These are phyloP conservation scores for Candida berthetii DNA, from an alignment of 805 yeast genomes.

Conservation along the genomic window DNA sequence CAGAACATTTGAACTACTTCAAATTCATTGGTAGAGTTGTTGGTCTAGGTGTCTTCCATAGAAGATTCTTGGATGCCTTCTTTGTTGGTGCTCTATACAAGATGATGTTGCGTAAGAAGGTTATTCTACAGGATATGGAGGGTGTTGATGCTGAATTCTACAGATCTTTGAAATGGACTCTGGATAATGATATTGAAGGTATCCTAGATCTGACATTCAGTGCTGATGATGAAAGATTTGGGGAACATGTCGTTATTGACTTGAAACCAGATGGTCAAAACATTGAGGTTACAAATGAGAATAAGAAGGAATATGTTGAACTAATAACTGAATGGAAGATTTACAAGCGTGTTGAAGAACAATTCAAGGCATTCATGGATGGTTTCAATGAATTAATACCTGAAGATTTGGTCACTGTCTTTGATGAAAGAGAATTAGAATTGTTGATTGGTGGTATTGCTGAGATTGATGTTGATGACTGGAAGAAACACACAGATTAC, in stretches of 20 bases:
- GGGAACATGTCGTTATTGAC: slow-evolving; percentile 85
- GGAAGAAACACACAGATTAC: slow-evolving; percentile 99
- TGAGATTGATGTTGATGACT: slow-evolving; percentile 95
- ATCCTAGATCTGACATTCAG: slow-evolving; percentile 85
- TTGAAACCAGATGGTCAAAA: slow-evolving; percentile 84
- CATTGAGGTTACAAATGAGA: slow-evolving; percentile 90
- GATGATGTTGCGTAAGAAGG: slow-evolving; percentile 94
- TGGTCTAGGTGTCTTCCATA: slow-evolving; percentile 96
- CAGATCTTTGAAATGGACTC: slow-evolving; percentile 91
- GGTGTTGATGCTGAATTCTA: slow-evolving; percentile 98
- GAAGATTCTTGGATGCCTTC: slow-evolving; percentile 96
- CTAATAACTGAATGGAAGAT: slow-evolving; percentile 95
- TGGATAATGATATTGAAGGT: slow-evolving; percentile 89
- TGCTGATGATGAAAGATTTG: slow-evolving; percentile 89
- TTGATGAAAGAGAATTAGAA: slow-evolving; percentile 97
- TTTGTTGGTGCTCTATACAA: slow-evolving; percentile 97
- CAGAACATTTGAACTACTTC: slow-evolving; percentile 97
- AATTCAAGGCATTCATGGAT: slow-evolving; percentile 91
- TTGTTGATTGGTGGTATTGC: slow-evolving; percentile 96
- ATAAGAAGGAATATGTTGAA: slow-evolving; percentile 93
- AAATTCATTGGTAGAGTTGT: slow-evolving; percentile 98
- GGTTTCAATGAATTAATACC: slow-evolving; percentile 98
- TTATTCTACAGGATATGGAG: slow-evolving; percentile 94
- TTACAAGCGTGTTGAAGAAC: slow-evolving; percentile 87
- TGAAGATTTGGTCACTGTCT: slow-evolving; percentile 91